These are phyloP conservation scores for Fusarium sp. DNA, from an alignment of 2,329 filamentous ascomycete species.

Conservation along the genomic window DNA sequence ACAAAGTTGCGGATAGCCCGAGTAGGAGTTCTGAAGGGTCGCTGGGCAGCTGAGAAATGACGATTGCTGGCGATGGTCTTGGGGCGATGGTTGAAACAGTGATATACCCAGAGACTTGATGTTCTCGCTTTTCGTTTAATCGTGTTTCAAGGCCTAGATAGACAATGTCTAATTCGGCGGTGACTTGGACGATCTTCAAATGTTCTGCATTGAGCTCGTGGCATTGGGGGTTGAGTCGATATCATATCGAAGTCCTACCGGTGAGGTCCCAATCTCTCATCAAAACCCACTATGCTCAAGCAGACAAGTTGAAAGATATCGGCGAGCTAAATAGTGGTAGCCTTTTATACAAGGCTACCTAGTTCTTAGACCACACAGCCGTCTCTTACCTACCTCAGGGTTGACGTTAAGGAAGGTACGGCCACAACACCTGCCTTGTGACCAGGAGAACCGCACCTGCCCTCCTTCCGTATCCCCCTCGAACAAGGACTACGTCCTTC, in stretches of 20 bases:
- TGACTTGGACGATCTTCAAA: too few species aligned
- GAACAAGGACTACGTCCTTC: too few species aligned
- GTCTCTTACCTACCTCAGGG: too few species aligned
- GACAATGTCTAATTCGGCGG: too few species aligned
- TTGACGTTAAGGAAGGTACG: not conserved
- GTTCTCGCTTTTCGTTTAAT: conserved; percentile 8
- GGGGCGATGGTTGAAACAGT: conserved; percentile 20
- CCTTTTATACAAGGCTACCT: too few species aligned
- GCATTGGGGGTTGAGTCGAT: not conserved
- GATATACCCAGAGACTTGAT: conserved; percentile 34
- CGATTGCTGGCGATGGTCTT: not conserved
- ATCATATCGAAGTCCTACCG: not conserved
- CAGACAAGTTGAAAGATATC: too few species aligned
- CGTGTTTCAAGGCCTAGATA: not conserved
- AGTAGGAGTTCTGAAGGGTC: too few species aligned
- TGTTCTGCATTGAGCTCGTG: too few species aligned
- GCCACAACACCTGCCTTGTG: conserved; percentile 6
- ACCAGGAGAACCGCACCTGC: not conserved
- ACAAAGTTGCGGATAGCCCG: not conserved
- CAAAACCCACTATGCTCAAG: too few species aligned
- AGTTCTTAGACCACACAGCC: too few species aligned
- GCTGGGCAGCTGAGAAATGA: too few species aligned
- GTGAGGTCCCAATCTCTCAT: not conserved
- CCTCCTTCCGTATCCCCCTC: not conserved
- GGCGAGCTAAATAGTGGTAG: too few species aligned